Percentiles rank a stretch among this genome's conserved stretches.
phyloP scores from a whole-genome alignment of 495 filamentous ascomycete genomes.

The Aspergillus homomorphus region DNA sequence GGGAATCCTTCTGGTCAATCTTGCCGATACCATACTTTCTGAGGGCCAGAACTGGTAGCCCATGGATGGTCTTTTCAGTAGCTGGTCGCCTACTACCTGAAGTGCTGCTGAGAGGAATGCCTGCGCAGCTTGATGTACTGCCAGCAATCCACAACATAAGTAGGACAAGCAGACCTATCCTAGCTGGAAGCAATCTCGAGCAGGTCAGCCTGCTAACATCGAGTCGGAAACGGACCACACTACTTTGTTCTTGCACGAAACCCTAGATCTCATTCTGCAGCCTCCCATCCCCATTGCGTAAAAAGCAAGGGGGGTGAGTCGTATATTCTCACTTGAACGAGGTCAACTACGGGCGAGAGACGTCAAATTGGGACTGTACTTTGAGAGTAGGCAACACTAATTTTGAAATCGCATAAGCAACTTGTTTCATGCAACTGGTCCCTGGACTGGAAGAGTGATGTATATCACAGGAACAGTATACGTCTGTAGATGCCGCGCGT shows the following conservation, averaged over 20 bases:
- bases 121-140: not conserved
- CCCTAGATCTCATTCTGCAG: not conserved
- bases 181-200: not conserved
- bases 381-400: too few relatives aligned
- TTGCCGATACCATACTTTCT: constrained; percentile 15
- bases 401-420: not conserved
- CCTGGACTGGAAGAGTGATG: not conserved
- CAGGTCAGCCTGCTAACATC: not conserved
- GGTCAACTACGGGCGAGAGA: too few relatives aligned
- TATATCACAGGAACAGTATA: not conserved
- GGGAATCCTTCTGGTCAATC: constrained; percentile 22
- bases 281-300: not conserved
- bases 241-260: not conserved
- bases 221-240: not conserved
- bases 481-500: not conserved
- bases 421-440: not conserved
- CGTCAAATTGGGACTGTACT: too few relatives aligned
- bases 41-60: not conserved
- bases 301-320: too few relatives aligned
- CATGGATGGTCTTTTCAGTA: not conserved
- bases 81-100: not conserved
- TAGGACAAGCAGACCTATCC: not conserved
- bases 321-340: too few relatives aligned
- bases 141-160: not conserved
- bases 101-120: not conserved